Evolutionary conservation across 257 asterid species (phyloP).

Genomic region (Craterostigma plantagineum): DNA sequence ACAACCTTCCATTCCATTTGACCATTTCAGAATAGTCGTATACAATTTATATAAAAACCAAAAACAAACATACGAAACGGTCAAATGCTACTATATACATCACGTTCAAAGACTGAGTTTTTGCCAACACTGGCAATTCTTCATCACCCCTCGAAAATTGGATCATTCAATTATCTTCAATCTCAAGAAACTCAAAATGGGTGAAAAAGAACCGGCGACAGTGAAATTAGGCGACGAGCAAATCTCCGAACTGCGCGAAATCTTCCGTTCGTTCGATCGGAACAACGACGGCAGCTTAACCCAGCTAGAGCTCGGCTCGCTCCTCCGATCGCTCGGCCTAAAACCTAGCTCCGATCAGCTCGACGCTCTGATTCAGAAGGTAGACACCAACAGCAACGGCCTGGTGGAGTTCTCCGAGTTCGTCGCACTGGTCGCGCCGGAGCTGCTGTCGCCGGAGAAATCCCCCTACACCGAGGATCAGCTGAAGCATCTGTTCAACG

Average conservation of each 20-base stretch:
- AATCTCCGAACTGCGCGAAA: conserved; percentile 67
- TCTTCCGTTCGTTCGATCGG: conserved; percentile 73
- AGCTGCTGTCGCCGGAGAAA: conserved; percentile 51
- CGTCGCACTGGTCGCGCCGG: conserved; percentile 82
- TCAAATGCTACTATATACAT: too few species aligned
- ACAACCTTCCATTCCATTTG: too few species aligned
- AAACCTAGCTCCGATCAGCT: conserved; percentile 80
- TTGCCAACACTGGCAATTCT: too few species aligned
- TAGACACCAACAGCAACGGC: conserved; percentile 71
- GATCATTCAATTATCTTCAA: too few species aligned
- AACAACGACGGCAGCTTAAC: conserved; percentile 89
- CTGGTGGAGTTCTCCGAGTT: conserved; percentile 84
- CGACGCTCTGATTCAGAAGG: conserved; percentile 58
- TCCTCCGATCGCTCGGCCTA: conserved; percentile 63
- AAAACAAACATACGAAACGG: too few species aligned
- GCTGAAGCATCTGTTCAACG: conserved; percentile 49
- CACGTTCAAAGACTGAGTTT: too few species aligned
- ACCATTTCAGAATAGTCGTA: too few species aligned
- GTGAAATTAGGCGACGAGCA: conserved; percentile 62
- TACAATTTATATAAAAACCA: too few species aligned
- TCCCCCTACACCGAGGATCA: conserved; percentile 90
- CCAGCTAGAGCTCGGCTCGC: conserved; percentile 78
- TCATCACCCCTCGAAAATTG: too few species aligned
- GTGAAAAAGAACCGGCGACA: conserved; percentile 22
- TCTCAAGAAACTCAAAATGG: conserved; percentile 20